These are phyloP conservation scores for Solanum arcanum DNA, from an alignment of 257 asterid genomes.

Conservation along the genomic window DNA sequence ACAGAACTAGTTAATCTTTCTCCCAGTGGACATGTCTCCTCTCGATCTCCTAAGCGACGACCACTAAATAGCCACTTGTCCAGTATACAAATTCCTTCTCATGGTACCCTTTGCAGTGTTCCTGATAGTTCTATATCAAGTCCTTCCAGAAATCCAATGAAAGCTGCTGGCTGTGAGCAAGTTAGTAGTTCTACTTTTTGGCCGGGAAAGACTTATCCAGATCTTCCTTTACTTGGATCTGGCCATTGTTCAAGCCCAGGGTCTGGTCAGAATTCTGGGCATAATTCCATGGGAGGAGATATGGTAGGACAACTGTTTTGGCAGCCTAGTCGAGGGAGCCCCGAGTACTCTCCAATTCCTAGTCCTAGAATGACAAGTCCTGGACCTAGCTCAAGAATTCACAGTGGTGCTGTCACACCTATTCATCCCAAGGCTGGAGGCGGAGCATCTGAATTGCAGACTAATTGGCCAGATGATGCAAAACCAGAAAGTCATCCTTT, in stretches of 20 bases:
- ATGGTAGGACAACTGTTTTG: constrained; percentile 70
- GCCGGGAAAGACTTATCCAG: constrained; percentile 53
- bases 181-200: constrained; percentile 38
- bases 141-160: constrained; percentile 90
- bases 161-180: constrained; percentile 58
- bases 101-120: constrained; percentile 55
- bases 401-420: constrained; percentile 97
- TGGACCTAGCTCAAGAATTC: constrained; percentile 95
- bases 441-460: constrained; percentile 51
- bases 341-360: constrained; percentile 85
- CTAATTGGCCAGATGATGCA: constrained; percentile 73
- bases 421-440: constrained; percentile 90
- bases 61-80: constrained; percentile 48
- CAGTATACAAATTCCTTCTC: constrained; percentile 16
- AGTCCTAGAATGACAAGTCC: constrained; percentile 95
- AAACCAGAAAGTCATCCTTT: constrained; percentile 76
- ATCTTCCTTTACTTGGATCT: constrained; percentile 70
- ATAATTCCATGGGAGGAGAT: constrained; percentile 97
- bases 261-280: constrained; percentile 96
- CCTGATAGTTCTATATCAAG: constrained; percentile 95
- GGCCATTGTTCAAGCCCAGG: constrained; percentile 99
- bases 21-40: constrained; percentile 37
- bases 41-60: constrained; percentile 41
- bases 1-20: constrained; percentile 49
- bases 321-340: constrained; percentile 96